Percentiles rank a stretch among this genome's conserved stretches.
phyloP scores from a whole-genome alignment of 371 early-diverging fungal genomes.

The Synchytrium microbalum region DNA sequence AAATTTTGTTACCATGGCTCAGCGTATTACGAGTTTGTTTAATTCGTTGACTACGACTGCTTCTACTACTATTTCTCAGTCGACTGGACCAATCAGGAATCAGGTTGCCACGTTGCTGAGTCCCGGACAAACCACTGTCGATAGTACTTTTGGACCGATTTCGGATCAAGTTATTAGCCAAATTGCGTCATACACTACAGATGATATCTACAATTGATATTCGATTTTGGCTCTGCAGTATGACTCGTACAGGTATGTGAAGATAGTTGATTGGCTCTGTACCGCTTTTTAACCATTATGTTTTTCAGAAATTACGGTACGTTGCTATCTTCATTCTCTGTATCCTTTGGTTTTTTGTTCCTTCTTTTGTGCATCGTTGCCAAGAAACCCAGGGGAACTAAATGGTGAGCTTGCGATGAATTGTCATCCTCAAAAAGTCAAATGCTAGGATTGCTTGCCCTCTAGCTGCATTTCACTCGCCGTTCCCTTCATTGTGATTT shows the following conservation, averaged over 20 bases:
- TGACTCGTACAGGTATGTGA: not conserved
- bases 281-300: no score
- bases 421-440: not conserved
- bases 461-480: not conserved
- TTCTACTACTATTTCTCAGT: not conserved
- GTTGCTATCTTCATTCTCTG: not conserved
- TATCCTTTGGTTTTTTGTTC: not conserved
- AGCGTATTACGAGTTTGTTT: not conserved
- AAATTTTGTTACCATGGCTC: not conserved
- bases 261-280: not conserved
- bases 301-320: not conserved
- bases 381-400: not conserved
- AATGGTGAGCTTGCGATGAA: not conserved
- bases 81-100: not conserved
- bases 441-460: not conserved
- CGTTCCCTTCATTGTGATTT: not conserved
- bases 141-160: not conserved
- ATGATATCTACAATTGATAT: not conserved
- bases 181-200: not conserved
- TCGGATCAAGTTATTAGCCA: not conserved
- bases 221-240: not conserved
- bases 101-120: not conserved
- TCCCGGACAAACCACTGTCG: not conserved
- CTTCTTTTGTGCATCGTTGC: not conserved
- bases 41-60: not conserved